phyloP scores from a whole-genome alignment of 352 stramenopile genomes.

The Globisporangium splendens region DNA sequence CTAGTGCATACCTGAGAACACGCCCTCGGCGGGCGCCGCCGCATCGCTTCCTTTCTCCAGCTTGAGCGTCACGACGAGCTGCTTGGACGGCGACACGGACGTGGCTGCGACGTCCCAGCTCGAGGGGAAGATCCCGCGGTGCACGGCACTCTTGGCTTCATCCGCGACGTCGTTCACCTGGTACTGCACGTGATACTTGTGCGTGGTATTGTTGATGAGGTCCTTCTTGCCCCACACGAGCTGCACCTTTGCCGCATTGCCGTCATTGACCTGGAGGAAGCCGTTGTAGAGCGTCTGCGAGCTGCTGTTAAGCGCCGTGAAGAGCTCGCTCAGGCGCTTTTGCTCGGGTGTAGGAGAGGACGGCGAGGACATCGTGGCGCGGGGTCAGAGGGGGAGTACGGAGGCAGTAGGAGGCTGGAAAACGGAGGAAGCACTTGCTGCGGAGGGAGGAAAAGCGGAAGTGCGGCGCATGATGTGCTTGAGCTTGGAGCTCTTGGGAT shows the following conservation, averaged over 20 bases:
- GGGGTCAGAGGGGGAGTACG: no score
- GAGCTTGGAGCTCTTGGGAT: neutral
- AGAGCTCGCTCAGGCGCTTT: constrained; percentile 39
- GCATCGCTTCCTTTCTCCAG: constrained; percentile 34
- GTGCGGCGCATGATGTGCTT: neutral
- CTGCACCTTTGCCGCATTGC: constrained; percentile 30
- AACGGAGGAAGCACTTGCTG: neutral
- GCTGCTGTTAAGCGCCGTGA: constrained; percentile 38
- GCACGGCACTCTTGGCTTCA: constrained; percentile 18
- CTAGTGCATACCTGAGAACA: constrained; percentile 27
- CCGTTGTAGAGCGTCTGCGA: constrained; percentile 49
- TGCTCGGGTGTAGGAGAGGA: constrained; percentile 2
- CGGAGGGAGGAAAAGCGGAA: neutral
- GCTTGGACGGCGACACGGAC: constrained; percentile 52
- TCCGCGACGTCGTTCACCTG: constrained; percentile 27
- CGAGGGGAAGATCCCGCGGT: constrained; percentile 31
- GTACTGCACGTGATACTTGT: constrained; percentile 57
- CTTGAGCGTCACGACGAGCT: constrained; percentile 55
- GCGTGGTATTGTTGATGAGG: constrained; percentile 44
- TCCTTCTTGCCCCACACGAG: constrained; percentile 63
- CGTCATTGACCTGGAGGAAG: constrained; percentile 28
- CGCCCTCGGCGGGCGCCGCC: constrained; percentile 23
- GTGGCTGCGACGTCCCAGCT: constrained; percentile 36
- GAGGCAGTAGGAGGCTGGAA: neutral
- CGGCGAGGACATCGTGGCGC: neutral